Conservation (phyloP, 1,284 basidiomycete genomes). For the Puccinia horiana region DNA sequence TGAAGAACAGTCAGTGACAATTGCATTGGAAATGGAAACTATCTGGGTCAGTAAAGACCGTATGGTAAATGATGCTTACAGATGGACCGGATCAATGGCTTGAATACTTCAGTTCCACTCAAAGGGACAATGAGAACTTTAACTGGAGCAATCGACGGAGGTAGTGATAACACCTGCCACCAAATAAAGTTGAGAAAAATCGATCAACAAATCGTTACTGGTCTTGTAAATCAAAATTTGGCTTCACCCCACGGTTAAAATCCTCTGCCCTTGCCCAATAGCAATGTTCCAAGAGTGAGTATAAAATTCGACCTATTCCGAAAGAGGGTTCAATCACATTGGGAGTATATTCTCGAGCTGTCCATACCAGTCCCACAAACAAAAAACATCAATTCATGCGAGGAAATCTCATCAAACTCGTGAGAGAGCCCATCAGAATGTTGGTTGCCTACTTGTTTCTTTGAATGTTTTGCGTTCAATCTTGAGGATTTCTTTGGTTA, state of each 20-base stretch:
- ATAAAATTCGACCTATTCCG: constrained; percentile 93
- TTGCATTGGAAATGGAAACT: too few relatives aligned
- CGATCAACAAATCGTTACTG: background rate
- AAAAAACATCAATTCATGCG: too few relatives aligned
- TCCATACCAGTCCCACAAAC: background rate
- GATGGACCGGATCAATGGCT: constrained; percentile 80
- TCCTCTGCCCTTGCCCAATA: constrained; percentile 95
- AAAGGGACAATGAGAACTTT: constrained; percentile 97
- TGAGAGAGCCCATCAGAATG: background rate
- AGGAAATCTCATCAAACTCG: constrained; percentile 17
- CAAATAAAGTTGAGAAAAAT: constrained; percentile 47
- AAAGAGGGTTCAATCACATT: constrained; percentile 99
- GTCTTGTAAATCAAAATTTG: constrained; percentile 53
- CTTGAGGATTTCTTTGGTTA: constrained; percentile 75
- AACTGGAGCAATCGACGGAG: constrained; percentile 86
- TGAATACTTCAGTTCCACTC: constrained; percentile 80
- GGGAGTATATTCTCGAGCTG: constrained; percentile 90
- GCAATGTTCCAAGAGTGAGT: constrained; percentile 88
- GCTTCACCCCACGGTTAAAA: constrained; percentile 73
- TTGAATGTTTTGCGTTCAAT: constrained; percentile 86
- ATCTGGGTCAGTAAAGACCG: background rate
- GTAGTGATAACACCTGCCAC: constrained; percentile 79
- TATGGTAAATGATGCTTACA: constrained; percentile 71
- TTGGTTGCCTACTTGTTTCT: constrained; percentile 70
- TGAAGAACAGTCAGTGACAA: constrained; percentile 17